These are phyloP conservation scores for Trametes punicea DNA, from an alignment of 768 basidiomycete species.

Conservation along the genomic window DNA sequence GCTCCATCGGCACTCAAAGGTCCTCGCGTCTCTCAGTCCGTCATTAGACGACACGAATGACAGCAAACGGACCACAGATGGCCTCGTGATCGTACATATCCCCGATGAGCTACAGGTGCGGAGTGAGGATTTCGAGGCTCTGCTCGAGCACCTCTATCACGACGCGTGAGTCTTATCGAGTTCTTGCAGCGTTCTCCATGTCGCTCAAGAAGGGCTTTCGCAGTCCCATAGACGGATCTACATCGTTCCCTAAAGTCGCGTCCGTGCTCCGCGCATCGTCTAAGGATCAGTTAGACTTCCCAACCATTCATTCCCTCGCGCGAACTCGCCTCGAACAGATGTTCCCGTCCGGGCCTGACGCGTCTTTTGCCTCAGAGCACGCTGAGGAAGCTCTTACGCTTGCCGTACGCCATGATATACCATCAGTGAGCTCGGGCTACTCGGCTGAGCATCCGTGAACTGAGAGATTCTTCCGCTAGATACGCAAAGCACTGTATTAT, in stretches of 20 bases:
- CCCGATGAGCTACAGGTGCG: conserved; percentile 38
- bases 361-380: conserved; percentile 39
- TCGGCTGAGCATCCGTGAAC: no score
- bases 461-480: conserved; percentile 32
- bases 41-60: neutral
- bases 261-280: conserved; percentile 58
- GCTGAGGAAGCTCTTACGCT: conserved; percentile 53
- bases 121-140: conserved; percentile 47
- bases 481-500: conserved; percentile 63
- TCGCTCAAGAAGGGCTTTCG: conserved; percentile 1
- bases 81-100: conserved; percentile 26
- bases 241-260: conserved; percentile 47
- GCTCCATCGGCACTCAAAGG: conserved; percentile 48
- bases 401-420: conserved; percentile 44
- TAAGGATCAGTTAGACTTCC: conserved; percentile 53
- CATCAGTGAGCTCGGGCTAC: conserved; percentile 40
- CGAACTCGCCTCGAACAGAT: conserved; percentile 40
- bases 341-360: conserved; percentile 48
- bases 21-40: conserved; percentile 21
- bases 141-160: conserved; percentile 67
- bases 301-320: conserved; percentile 46
- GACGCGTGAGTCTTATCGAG: conserved; percentile 50
- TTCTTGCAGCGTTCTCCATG: neutral
- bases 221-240: conserved; percentile 46
- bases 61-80: neutral